Evolutionary conservation across 2,329 filamentous ascomycete species (phyloP).

Genomic region (Didymella sp.): DNA sequence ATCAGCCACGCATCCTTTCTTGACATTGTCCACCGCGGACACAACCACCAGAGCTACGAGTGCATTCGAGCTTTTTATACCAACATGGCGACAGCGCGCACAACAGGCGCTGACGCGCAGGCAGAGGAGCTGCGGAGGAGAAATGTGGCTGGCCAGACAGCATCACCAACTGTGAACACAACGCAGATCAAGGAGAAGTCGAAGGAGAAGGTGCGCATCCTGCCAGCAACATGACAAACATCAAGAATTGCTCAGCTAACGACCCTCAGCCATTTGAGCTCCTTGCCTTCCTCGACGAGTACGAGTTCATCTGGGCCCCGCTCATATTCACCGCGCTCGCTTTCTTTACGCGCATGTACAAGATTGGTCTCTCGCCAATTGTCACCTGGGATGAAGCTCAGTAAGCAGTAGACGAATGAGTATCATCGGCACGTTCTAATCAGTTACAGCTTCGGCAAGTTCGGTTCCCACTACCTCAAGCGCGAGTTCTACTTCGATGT

Average conservation of each 20-base stretch:
- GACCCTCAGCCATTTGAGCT: slow-evolving; percentile 58
- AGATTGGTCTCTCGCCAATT: slow-evolving; percentile 72
- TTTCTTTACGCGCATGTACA: slow-evolving; percentile 72
- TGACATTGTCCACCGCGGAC: slow-evolving; percentile 9
- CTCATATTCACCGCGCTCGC: slow-evolving; percentile 68
- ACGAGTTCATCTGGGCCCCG: slow-evolving; percentile 69
- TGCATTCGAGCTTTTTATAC: background rate
- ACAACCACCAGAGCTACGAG: background rate
- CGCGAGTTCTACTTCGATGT: slow-evolving; percentile 99
- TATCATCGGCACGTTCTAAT: slow-evolving; percentile 29
- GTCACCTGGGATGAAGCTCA: slow-evolving; percentile 81
- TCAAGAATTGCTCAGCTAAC: slow-evolving; percentile 25
- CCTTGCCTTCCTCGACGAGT: slow-evolving; percentile 67
- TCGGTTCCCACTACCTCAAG: slow-evolving; percentile 98
- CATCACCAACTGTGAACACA: slow-evolving; percentile 39
- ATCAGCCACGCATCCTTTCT: slow-evolving; percentile 26
- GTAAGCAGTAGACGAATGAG: slow-evolving; percentile 54
- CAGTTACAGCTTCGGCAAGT: slow-evolving; percentile 82
- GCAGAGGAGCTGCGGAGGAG: slow-evolving; percentile 56
- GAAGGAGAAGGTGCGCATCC: slow-evolving; percentile 54
- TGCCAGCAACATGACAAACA: background rate
- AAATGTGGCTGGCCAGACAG: slow-evolving; percentile 48
- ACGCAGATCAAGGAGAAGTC: slow-evolving; percentile 54
- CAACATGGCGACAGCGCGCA: slow-evolving; percentile 40
- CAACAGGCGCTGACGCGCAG: slow-evolving; percentile 53